A percentile compares a stretch with the other conserved stretches of the same genome.
Evolutionary conservation across 768 basidiomycete genomes (phyloP).

Genomic region (Sutorius australiensis): DNA sequence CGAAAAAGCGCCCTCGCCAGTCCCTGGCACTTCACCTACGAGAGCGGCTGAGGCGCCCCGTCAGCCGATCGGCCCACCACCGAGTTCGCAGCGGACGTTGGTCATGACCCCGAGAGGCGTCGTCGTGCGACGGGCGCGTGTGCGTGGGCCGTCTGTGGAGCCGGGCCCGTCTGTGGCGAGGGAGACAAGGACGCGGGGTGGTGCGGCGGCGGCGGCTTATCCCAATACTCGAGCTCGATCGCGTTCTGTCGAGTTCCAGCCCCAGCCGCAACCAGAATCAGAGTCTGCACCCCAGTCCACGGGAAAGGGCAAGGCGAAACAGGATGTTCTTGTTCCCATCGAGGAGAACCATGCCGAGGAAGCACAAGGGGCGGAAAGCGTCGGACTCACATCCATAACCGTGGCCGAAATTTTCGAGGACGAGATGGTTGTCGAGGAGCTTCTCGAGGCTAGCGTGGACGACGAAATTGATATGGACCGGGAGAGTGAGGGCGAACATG

Average conservation of each 20-base stretch:
- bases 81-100: conserved; percentile 11
- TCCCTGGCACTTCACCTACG: not conserved
- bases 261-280: not conserved
- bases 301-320: conserved; percentile 7
- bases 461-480: not conserved
- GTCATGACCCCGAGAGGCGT: conserved; percentile 1
- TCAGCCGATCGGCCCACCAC: not conserved
- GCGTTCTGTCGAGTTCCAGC: conserved; percentile 17
- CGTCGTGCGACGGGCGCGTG: conserved; percentile 1
- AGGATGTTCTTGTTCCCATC: not conserved
- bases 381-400: not conserved
- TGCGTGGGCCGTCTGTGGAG: conserved; percentile 11
- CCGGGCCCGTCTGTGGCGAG: conserved; percentile 8
- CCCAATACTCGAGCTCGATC: conserved; percentile 22
- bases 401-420: conserved; percentile 15
- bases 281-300: not conserved
- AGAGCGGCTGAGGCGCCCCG: not conserved
- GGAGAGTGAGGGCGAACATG: not conserved
- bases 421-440: conserved; percentile 21
- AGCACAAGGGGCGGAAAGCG: not conserved
- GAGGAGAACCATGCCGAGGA: conserved; percentile 9
- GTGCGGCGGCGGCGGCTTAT: conserved; percentile 5
- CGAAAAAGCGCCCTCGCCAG: not conserved
- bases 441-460: conserved; percentile 13
- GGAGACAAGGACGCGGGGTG: not conserved